Percentiles rank a stretch among this genome's conserved stretches.
Evolutionary conservation across 768 basidiomycete species (phyloP).

Genomic region (Amanita pseudoporphyria): DNA sequence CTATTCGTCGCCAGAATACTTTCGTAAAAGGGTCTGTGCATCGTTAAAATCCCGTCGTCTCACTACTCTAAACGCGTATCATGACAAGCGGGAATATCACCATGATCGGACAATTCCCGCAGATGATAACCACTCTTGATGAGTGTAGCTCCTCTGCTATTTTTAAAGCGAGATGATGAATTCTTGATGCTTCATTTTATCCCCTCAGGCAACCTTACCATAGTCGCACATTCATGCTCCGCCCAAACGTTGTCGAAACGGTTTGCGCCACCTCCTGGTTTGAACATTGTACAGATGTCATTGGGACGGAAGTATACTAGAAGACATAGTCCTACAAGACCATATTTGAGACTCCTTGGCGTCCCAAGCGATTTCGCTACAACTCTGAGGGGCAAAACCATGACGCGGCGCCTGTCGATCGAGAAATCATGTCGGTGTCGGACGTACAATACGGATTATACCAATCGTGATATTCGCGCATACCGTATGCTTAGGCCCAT

Average conservation of each 20-base stretch:
- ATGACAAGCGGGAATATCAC: slow-evolving; percentile 37
- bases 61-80: background rate
- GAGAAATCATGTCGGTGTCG: background rate
- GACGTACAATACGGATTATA: background rate
- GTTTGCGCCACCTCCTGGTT: slow-evolving; percentile 35
- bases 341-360: slow-evolving; percentile 36
- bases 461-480: background rate
- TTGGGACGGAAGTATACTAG: slow-evolving; percentile 33
- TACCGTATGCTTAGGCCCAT: background rate
- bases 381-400: slow-evolving; percentile 32
- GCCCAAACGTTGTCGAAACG: slow-evolving; percentile 29
- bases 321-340: slow-evolving; percentile 45
- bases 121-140: slow-evolving; percentile 40
- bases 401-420: slow-evolving; percentile 33
- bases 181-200: slow-evolving; percentile 9
- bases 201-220: background rate
- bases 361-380: slow-evolving; percentile 36
- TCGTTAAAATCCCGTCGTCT: background rate
- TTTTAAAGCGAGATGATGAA: background rate
- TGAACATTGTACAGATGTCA: slow-evolving; percentile 29
- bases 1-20: slow-evolving; percentile 37
- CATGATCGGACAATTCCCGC: slow-evolving; percentile 38
- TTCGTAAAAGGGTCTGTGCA: slow-evolving; percentile 33
- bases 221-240: slow-evolving; percentile 28
- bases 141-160: slow-evolving; percentile 7